These are phyloP conservation scores for Bipolaris gigantea DNA, from an alignment of 2,329 filamentous ascomycete species.

Conservation along the genomic window DNA sequence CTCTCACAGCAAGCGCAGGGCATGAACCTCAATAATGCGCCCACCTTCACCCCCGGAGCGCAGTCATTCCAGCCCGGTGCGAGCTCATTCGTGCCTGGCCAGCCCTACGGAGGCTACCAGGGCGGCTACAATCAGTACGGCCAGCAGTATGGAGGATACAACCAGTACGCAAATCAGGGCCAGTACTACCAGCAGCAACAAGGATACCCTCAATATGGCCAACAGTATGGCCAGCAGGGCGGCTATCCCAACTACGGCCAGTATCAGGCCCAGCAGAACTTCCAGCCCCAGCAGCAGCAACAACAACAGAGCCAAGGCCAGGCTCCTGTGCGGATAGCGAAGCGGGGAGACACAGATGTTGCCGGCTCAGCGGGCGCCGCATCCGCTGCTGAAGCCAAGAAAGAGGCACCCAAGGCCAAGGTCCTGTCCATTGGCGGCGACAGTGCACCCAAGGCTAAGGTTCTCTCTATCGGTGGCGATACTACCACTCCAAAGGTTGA, in stretches of 20 bases:
- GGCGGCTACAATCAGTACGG: constrained; percentile 59
- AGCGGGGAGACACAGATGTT: constrained; percentile 57
- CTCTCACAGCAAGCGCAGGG: constrained; percentile 67
- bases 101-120: constrained; percentile 56
- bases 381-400: constrained; percentile 42
- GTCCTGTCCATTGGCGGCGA: constrained; percentile 66
- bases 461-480: constrained; percentile 62
- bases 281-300: constrained; percentile 44
- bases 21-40: constrained; percentile 37
- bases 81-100: constrained; percentile 11
- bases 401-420: constrained; percentile 59
- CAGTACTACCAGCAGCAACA: constrained; percentile 55
- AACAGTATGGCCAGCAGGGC: constrained; percentile 52
- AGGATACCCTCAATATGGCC: constrained; percentile 11
- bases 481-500: constrained; percentile 58
- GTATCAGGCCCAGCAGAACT: constrained; percentile 40
- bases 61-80: constrained; percentile 12
- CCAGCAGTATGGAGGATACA: constrained; percentile 53
- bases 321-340: constrained; percentile 63
- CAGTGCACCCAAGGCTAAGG: constrained; percentile 59
- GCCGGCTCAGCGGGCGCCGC: constrained; percentile 54
- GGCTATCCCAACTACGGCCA: constrained; percentile 20
- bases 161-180: constrained; percentile 55
- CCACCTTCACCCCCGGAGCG: constrained; percentile 19
- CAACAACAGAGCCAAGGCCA: constrained; percentile 47